Percentiles rank a stretch among this genome's conserved stretches.
Conservation (phyloP, 306 rosid genomes). For the Cicer chorassanicum region DNA sequence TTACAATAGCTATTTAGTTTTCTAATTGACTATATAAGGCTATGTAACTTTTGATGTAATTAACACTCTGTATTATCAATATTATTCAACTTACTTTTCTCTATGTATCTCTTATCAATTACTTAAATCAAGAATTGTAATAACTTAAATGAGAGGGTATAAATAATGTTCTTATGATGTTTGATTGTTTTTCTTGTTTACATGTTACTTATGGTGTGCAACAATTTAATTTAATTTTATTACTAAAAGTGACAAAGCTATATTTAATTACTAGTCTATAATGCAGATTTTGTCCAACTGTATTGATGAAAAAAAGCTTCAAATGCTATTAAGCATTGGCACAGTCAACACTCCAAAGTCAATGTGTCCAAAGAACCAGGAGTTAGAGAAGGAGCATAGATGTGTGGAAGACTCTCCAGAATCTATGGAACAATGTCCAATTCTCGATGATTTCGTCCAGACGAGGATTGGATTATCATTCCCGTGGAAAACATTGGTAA, state of each 20-base stretch:
- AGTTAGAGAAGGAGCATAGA: constrained; percentile 48
- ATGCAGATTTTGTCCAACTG: constrained; percentile 69
- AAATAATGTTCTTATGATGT: constrained; percentile 5
- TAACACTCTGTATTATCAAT: too few species aligned
- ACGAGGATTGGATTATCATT: constrained; percentile 49
- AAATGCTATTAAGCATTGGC: constrained; percentile 56
- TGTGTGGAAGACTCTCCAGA: constrained; percentile 51
- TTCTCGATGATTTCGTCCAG: constrained; percentile 53
- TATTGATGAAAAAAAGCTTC: constrained; percentile 62
- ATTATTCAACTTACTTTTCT: too few species aligned
- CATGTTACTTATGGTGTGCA: not conserved
- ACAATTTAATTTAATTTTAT: not conserved
- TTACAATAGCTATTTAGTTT: too few species aligned
- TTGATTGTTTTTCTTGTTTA: not conserved
- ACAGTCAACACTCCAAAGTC: constrained; percentile 54
- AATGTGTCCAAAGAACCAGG: constrained; percentile 56
- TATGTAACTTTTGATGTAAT: too few species aligned
- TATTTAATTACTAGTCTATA: constrained; percentile 42
- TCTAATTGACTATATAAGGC: too few species aligned
- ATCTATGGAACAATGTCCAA: constrained; percentile 65
- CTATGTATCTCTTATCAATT: too few species aligned
- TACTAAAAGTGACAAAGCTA: not conserved
- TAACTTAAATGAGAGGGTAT: not conserved
- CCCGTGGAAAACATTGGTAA: constrained; percentile 38
- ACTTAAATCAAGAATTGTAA: too few species aligned